Percentiles rank a stretch among this genome's conserved stretches.
These are phyloP conservation scores for Mucor plumbeus DNA, from an alignment of 371 early-diverging fungal species.

Conservation along the genomic window DNA sequence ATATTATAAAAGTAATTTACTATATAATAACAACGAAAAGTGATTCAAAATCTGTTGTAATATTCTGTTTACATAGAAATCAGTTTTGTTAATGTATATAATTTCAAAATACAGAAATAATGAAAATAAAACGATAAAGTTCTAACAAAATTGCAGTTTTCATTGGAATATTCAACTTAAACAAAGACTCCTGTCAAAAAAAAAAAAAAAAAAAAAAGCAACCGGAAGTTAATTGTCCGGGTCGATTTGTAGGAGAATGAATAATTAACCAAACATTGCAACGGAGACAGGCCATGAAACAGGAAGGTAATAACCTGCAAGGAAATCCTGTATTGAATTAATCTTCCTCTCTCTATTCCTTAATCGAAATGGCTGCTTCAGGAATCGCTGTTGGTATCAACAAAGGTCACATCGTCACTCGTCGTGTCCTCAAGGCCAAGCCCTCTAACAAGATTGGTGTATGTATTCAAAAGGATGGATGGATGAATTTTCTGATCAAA, in stretches of 20 bases:
- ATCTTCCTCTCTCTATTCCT: constrained; percentile 29
- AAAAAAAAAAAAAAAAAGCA: too few relatives aligned
- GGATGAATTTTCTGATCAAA: constrained; percentile 23
- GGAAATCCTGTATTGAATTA: constrained; percentile 5
- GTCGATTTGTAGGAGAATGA: constrained; percentile 1
- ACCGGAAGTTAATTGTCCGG: too few relatives aligned
- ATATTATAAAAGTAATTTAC: too few relatives aligned
- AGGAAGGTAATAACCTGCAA: constrained; percentile 3
- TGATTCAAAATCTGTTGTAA: too few relatives aligned
- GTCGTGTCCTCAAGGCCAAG: constrained; percentile 75
- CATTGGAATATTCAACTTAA: too few relatives aligned
- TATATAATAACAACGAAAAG: too few relatives aligned
- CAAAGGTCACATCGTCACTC: constrained; percentile 83
- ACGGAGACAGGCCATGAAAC: neutral
- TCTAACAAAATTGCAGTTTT: too few relatives aligned
- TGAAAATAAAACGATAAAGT: too few relatives aligned
- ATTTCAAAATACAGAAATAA: too few relatives aligned
- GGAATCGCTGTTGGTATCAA: constrained; percentile 80
- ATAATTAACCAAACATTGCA: neutral
- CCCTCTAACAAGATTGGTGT: constrained; percentile 89
- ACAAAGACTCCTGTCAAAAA: too few relatives aligned
- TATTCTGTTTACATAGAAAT: too few relatives aligned
- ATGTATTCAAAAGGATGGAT: constrained; percentile 59
- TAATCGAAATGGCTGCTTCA: constrained; percentile 35
- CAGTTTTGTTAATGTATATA: too few relatives aligned